Base-by-base conservation (phyloP, 1,284 basidiomycete genomes). In the Sporisorium exsertum region DNA sequence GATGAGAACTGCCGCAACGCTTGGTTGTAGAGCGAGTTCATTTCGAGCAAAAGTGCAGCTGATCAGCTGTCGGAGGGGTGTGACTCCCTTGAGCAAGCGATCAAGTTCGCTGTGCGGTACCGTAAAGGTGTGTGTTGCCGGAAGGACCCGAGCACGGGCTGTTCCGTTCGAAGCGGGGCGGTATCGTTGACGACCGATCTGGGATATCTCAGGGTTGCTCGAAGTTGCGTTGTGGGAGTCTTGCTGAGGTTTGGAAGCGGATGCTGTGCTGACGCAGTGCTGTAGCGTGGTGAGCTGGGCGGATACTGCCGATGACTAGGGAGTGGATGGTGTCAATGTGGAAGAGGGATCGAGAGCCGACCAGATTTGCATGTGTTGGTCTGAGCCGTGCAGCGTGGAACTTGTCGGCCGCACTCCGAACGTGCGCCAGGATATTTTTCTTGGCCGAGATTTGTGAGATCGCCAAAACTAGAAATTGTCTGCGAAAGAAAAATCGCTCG, bases 21-120 rank as follows among this genome's bases (percentile, higher is more conserved):
- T 63, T 84, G 74, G 53, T 84, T 85, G 77, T 84, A 84, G 27
- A 84, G 74, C 37, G 82, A 83, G 69, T 84, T 84, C 82, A 84
- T 84, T 26, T 42, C 61, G 53, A 35, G 22, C 9, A 35, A 35
- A 8, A 1, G 15, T n/a, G 22, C 24, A 35, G 52, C 35, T 15
- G 10, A 26, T 24, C 15, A 32, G 49, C 47, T 49, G 18, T 32
- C 29, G 29, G 37, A 12, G 16, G 8, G 15, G 27, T 7, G 24
- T n/a, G 6, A 49, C 8, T 7, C 16, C 13, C 18, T 18, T 18
- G 27, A 13, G 7, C n/a, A 10, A 32, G 27, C 2, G 47, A 32
- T 32, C 10, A 8, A 40, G 12, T 35, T 35, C 3, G 33, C 33
- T 35, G 7, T 12, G 12, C 33, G 5, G 26, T 8, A 1, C 18